Evolutionary conservation across 2,329 filamentous ascomycete genomes (phyloP), one percentile per base, ranked within the genome.

Genomic region (Helicocarpus griseus): DNA sequence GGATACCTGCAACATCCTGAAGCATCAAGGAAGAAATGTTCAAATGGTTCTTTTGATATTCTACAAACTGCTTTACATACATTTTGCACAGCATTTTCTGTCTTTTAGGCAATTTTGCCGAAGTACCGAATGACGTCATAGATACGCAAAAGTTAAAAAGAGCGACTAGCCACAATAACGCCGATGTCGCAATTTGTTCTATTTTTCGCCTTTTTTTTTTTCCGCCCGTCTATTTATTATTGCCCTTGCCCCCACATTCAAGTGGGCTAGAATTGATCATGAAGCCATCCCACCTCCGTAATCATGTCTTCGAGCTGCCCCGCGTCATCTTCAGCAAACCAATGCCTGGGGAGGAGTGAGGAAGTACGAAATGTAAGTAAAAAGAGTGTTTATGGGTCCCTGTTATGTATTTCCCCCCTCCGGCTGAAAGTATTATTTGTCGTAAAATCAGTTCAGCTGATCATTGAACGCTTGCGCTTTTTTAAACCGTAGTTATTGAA

Each of bases 331-430:
- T 17, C 57, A 31, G 50, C 58, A 38, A 11, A 36, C 17, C 38
- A 36, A 35, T 26, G 28, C 4, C 14, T 60, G 56, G 57, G 53
- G 50, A 66, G 69, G 51, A 68, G 68, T 24, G 67, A 71, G 40
- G 69, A 72, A 63, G 69, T 72, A 50, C 66, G 64, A 58, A 66
- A 58, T 54, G 69, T 72, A 58, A 68, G 69, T 69, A 49, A 43
- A 47, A 11, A 14, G n/a, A n/a, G 36, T 19, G 13, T 14, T 35
- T 26, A 22, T 24, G 17, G 17, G 17, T 39, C 5, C 3, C 5
- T n/a, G 19, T 9, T 21, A 4, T 3, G 21, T 24, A 4, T 11
- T 35, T 5, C 9, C 11, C 44, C 9, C 29, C 31, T 19, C 4
- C 2, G 35, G n/a, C 19, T 36, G 19, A 26, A 2, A 21, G 11